Conservation (phyloP, 2,329 filamentous ascomycete species). For the Alternaria burnsii region DNA sequence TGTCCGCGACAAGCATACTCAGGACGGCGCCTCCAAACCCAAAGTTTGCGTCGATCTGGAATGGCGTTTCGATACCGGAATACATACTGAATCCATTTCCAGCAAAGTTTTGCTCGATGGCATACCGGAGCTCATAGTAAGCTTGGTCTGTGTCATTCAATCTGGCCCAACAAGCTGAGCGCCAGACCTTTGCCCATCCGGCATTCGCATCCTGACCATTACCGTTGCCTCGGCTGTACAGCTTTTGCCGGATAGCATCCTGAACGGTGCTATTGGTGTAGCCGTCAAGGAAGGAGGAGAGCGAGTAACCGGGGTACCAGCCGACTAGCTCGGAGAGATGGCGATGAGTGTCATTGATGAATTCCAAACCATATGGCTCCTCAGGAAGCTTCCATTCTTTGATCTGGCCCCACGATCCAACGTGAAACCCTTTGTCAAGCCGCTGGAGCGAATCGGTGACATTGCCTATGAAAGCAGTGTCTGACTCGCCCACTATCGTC, state of each 20-base stretch:
- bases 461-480: slow-evolving; percentile 46
- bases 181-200: slow-evolving; percentile 68
- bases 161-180: slow-evolving; percentile 64
- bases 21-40: slow-evolving; percentile 64
- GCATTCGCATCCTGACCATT: slow-evolving; percentile 60
- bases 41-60: slow-evolving; percentile 69
- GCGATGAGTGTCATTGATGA: slow-evolving; percentile 58
- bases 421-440: slow-evolving; percentile 62
- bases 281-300: slow-evolving; percentile 54
- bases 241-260: slow-evolving; percentile 56
- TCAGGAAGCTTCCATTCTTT: slow-evolving; percentile 61
- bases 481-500: slow-evolving; percentile 27
- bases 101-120: slow-evolving; percentile 61
- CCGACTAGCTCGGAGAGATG: slow-evolving; percentile 66
- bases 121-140: slow-evolving; percentile 59
- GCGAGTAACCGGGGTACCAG: slow-evolving; percentile 64
- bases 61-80: slow-evolving; percentile 55
- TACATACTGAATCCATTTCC: slow-evolving; percentile 64
- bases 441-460: slow-evolving; percentile 55
- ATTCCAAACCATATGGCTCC: slow-evolving; percentile 50
- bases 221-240: slow-evolving; percentile 59
- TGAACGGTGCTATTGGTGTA: slow-evolving; percentile 58
- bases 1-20: slow-evolving; percentile 62
- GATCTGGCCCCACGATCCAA: slow-evolving; percentile 55
- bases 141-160: slow-evolving; percentile 62